A percentile compares a stretch with the other conserved stretches of the same genome.
Evolutionary conservation across 2,329 filamentous ascomycete species (phyloP).

Genomic region (Botrytis paeoniae): DNA sequence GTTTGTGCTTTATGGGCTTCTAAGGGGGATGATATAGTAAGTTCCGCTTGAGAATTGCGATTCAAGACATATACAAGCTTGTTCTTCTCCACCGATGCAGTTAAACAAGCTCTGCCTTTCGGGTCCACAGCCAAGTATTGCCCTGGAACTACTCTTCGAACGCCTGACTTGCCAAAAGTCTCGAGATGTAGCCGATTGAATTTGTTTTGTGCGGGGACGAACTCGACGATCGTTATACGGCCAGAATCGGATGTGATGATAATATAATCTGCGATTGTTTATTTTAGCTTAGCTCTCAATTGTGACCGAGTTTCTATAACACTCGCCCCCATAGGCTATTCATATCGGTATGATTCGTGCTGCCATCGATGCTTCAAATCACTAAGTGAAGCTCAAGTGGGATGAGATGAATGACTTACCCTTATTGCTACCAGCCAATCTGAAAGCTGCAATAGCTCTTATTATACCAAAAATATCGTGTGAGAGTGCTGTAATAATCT

Average conservation of each 20-base stretch:
- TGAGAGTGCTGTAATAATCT: conserved; percentile 79
- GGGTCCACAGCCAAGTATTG: conserved; percentile 96
- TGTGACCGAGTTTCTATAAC: conserved; percentile 21
- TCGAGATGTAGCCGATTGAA: conserved; percentile 91
- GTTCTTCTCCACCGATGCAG: conserved; percentile 96
- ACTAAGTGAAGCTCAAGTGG: conserved; percentile 62
- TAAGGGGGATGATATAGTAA: conserved; percentile 94
- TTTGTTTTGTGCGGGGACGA: conserved; percentile 77
- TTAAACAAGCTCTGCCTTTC: conserved; percentile 90
- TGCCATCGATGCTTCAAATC: conserved; percentile 62
- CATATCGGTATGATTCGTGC: conserved; percentile 40
- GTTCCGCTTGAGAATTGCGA: conserved; percentile 86
- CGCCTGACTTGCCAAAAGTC: conserved; percentile 96
- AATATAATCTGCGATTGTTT: conserved; percentile 71
- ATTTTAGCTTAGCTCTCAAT: conserved; percentile 33
- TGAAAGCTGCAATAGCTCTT: conserved; percentile 80
- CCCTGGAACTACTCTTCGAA: conserved; percentile 88
- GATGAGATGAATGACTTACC: conserved; percentile 62
- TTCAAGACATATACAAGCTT: conserved; percentile 99
- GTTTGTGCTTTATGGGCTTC: conserved; percentile 94
- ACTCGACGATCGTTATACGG: conserved; percentile 91
- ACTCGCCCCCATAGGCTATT: conserved; percentile 28
- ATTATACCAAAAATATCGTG: conserved; percentile 98
- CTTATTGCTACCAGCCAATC: conserved; percentile 91
- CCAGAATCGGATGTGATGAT: conserved; percentile 95